These are phyloP conservation scores for Suhomyces pyralidae DNA, from an alignment of 805 yeast genomes.

Conservation along the genomic window DNA sequence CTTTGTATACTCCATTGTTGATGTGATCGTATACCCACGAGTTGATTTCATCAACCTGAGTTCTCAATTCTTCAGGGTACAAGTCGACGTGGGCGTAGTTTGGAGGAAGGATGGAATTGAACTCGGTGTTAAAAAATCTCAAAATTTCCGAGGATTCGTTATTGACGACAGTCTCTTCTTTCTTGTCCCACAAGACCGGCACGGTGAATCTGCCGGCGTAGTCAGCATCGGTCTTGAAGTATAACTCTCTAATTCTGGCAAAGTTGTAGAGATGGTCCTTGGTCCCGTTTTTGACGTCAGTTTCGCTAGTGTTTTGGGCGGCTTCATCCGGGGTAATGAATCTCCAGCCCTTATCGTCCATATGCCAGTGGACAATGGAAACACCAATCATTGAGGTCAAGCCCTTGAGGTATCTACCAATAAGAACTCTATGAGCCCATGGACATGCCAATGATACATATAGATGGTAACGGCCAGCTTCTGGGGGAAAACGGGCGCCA, in stretches of 20 bases:
- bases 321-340: constrained; percentile 54
- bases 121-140: constrained; percentile 75
- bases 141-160: constrained; percentile 90
- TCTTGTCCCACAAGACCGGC: constrained; percentile 90
- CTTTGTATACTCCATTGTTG: constrained; percentile 90
- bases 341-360: constrained; percentile 89
- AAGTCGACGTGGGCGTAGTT: constrained; percentile 53
- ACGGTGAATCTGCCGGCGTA: constrained; percentile 86
- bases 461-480: constrained; percentile 77
- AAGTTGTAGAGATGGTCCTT: constrained; percentile 51
- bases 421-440: constrained; percentile 89
- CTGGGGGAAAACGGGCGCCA: constrained; percentile 68
- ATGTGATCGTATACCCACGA: constrained; percentile 79
- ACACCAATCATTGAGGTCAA: constrained; percentile 53
- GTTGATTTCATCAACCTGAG: constrained; percentile 72
- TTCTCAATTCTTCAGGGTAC: constrained; percentile 55
- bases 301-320: constrained; percentile 39
- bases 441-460: constrained; percentile 92
- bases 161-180: constrained; percentile 78
- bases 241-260: constrained; percentile 64
- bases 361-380: constrained; percentile 86
- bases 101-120: constrained; percentile 53
- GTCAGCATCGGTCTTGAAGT: constrained; percentile 69
- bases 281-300: constrained; percentile 50
- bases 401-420: constrained; percentile 73